Evolutionary conservation across 768 basidiomycete species (phyloP), one percentile per base, ranked within the genome.

Genomic region (Daedalea quercina): DNA sequence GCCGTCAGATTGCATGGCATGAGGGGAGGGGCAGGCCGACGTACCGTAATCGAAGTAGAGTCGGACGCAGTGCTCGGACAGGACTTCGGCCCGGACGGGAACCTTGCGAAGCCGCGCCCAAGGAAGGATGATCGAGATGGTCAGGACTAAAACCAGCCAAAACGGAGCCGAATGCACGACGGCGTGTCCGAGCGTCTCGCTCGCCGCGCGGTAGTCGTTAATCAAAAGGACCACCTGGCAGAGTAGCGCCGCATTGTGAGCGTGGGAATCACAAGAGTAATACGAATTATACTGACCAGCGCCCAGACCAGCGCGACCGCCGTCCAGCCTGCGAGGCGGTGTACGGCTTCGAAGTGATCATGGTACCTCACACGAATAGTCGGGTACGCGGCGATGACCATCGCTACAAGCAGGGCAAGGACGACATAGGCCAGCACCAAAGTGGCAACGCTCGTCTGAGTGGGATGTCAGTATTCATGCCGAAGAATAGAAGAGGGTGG

Each of bases 81-180:
- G 66, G 11, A 79, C 74, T 50, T 76, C 79, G 47, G 73, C 69
- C 19, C 71, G 69, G 34, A 84, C 79, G 8, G 75, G 70, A 11
- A 80, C 77, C 63, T 80, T 79, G 52, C 79, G 73, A 3, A 84
- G 71, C 43, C 79, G 69, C n/a, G 73, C 28, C 82, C 82, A 84
- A n/a, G 82, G 80, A 15, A 79, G 64, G 44, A 79, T 72, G 52
- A 82, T 78, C 19, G 79, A 82, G 23, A 72, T 62, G 42, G 78
- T 79, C 63, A 82, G 65, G 44, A 79, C 63, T n/a, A 74, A 61
- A 17, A 80, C 70, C 22, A 84, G 63, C 82, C 82, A 84, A 62
- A 84, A 79, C 13, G 79, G 73, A 43, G 74, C 57, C 3, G 76
- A 67, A 22, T 68, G 64, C 4, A 75, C 61, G 40, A 82, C 63